phyloP scores from a whole-genome alignment of 2,329 filamentous ascomycete species.

The Hymenoscyphus albidus region DNA sequence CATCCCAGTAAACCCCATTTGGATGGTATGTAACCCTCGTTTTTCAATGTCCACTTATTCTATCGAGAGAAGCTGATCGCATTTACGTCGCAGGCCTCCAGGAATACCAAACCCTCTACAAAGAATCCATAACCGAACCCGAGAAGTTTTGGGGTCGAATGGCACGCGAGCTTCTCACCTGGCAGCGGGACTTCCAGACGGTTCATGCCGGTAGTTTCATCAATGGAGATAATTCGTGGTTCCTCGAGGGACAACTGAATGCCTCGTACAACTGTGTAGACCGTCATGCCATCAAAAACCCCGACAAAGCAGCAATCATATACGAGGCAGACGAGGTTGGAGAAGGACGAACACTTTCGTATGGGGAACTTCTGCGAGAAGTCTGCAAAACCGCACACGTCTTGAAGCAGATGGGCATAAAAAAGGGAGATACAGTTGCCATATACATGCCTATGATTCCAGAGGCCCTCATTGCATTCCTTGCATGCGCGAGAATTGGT shows the following conservation, averaged over 20 bases:
- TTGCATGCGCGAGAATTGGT: slow-evolving; percentile 88
- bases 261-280: slow-evolving; percentile 98
- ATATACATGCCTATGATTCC: slow-evolving; percentile 99
- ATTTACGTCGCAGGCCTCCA: slow-evolving; percentile 49
- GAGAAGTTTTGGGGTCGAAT: slow-evolving; percentile 84
- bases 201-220: slow-evolving; percentile 72
- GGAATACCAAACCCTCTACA: slow-evolving; percentile 65
- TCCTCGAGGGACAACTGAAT: slow-evolving; percentile 88
- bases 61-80: background rate
- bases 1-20: slow-evolving; percentile 68
- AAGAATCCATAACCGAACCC: slow-evolving; percentile 85
- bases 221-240: slow-evolving; percentile 89
- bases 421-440: slow-evolving; percentile 95
- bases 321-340: slow-evolving; percentile 93
- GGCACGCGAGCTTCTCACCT: slow-evolving; percentile 85
- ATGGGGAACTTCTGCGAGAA: slow-evolving; percentile 86
- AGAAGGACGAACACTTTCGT: slow-evolving; percentile 86
- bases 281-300: slow-evolving; percentile 92
- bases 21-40: slow-evolving; percentile 41
- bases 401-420: slow-evolving; percentile 91
- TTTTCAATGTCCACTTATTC: background rate
- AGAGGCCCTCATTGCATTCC: slow-evolving; percentile 84
- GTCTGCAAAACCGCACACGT: slow-evolving; percentile 85
- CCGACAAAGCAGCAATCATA: slow-evolving; percentile 91
- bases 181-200: slow-evolving; percentile 89